A percentile compares a stretch with the other conserved stretches of the same genome.
Conservation (phyloP, 108 stramenopile species). For the Nitzschia palea region DNA sequence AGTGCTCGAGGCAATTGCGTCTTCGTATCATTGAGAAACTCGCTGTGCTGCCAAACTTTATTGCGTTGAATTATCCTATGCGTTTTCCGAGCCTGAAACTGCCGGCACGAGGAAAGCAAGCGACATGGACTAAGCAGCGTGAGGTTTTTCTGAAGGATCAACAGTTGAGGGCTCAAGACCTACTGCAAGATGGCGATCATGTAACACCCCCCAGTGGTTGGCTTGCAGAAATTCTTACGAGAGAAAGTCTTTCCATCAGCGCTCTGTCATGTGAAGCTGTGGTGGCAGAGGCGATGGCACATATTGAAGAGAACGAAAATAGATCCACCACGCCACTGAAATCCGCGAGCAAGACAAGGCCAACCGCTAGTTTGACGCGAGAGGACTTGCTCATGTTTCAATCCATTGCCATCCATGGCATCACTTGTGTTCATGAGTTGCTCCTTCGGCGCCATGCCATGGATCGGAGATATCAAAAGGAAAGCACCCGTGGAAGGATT, state of each 20-base stretch:
- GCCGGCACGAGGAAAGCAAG: neutral
- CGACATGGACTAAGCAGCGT: constrained; percentile 31
- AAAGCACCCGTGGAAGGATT: constrained; percentile 58
- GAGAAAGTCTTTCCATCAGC: constrained; percentile 75
- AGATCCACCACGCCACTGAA: neutral
- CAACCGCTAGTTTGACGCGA: constrained; percentile 41
- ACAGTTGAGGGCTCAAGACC: neutral
- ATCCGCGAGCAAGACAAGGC: constrained; percentile 23
- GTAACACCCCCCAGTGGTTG: constrained; percentile 66
- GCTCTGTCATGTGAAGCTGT: constrained; percentile 67
- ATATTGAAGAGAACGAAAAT: constrained; percentile 32
- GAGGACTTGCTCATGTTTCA: constrained; percentile 72
- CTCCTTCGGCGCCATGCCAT: constrained; percentile 80
- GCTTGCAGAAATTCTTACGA: constrained; percentile 69
- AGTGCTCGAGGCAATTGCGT: constrained; percentile 67
- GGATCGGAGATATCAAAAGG: constrained; percentile 74
- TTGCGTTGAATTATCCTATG: constrained; percentile 72
- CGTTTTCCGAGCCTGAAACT: constrained; percentile 34
- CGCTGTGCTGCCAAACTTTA: constrained; percentile 63
- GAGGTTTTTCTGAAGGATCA: neutral
- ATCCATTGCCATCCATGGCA: constrained; percentile 76
- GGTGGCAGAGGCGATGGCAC: constrained; percentile 66
- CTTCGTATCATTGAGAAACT: constrained; percentile 72
- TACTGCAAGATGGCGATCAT: constrained; percentile 17
- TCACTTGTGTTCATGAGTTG: constrained; percentile 67